A percentile compares a stretch with the other conserved stretches of the same genome.
Evolutionary conservation across 345 rosid genomes (phyloP).

Genomic region (Excoecaria agallocha): DNA sequence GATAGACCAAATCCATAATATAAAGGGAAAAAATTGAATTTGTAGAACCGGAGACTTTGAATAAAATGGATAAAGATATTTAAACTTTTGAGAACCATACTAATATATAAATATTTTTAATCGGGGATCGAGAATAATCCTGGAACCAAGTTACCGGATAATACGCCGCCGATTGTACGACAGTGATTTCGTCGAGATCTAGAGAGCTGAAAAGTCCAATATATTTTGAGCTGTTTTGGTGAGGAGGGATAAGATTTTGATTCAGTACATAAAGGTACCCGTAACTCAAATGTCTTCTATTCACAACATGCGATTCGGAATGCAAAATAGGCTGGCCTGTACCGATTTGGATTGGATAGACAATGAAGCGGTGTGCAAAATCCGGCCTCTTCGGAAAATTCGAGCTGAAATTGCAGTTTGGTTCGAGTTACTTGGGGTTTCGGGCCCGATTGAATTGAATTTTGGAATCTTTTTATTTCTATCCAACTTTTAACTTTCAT

Average conservation of each 20-base stretch:
- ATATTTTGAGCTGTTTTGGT: constrained; percentile 13
- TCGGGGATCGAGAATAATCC: constrained; percentile 10
- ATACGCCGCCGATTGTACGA: constrained; percentile 30
- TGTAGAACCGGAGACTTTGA: neutral
- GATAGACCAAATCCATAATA: neutral
- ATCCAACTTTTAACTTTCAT: too few species aligned
- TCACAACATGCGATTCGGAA: neutral
- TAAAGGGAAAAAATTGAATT: neutral
- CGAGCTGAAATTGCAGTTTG: too few species aligned
- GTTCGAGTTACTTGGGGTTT: too few species aligned
- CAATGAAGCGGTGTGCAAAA: too few species aligned
- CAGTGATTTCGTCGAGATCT: constrained; percentile 35
- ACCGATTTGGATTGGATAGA: too few species aligned
- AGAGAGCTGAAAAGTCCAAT: neutral
- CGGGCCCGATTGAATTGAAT: too few species aligned
- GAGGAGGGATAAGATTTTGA: constrained; percentile 8
- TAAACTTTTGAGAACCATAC: constrained; percentile 1
- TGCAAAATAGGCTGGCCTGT: too few species aligned
- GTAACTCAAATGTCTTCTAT: neutral
- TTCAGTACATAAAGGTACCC: neutral
- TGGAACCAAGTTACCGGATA: constrained; percentile 9
- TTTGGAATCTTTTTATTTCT: too few species aligned
- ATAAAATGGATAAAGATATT: neutral
- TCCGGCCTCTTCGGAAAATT: too few species aligned
- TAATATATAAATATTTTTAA: too few species aligned